A percentile compares a stretch with the other conserved stretches of the same genome.
These are phyloP conservation scores for Geotrichum citri-aurantii DNA, from an alignment of 1,139 yeast genomes.

Conservation along the genomic window DNA sequence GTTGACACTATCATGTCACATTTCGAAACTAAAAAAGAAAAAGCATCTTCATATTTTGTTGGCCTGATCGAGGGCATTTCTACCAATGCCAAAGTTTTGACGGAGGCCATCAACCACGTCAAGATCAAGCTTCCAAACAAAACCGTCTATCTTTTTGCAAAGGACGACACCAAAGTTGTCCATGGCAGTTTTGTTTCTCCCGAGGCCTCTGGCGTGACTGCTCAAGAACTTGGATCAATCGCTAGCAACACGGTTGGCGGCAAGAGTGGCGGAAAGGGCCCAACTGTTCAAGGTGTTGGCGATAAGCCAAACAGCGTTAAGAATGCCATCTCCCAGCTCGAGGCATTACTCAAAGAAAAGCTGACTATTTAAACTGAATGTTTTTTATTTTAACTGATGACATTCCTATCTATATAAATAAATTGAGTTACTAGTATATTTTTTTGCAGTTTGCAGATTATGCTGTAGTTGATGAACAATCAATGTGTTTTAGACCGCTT, in stretches of 20 bases:
- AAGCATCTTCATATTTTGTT: constrained; percentile 51
- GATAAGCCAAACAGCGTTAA: constrained; percentile 65
- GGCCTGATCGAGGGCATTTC: constrained; percentile 55
- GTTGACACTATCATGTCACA: constrained; percentile 71
- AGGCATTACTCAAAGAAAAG: constrained; percentile 53
- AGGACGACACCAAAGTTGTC: constrained; percentile 67
- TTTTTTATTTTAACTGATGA: neutral
- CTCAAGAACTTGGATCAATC: constrained; percentile 64
- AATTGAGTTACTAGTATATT: neutral
- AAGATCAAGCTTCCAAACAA: constrained; percentile 73
- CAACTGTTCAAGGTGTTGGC: constrained; percentile 96
- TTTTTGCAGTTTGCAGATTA: neutral
- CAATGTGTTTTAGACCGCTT: constrained; percentile 1
- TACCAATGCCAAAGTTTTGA: constrained; percentile 88
- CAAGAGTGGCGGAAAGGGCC: constrained; percentile 97
- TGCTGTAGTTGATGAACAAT: neutral
- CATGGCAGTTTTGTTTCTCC: constrained; percentile 91
- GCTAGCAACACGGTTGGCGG: constrained; percentile 84
- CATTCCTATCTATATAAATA: neutral
- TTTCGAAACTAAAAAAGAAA: constrained; percentile 43
- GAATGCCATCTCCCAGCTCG: constrained; percentile 67
- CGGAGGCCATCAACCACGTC: constrained; percentile 82
- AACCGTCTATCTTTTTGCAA: constrained; percentile 78
- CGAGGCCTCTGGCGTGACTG: constrained; percentile 64
- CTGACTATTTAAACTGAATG: constrained; percentile 6